Conservation (phyloP, 805 yeast species). For the Alloascoidea africana region DNA sequence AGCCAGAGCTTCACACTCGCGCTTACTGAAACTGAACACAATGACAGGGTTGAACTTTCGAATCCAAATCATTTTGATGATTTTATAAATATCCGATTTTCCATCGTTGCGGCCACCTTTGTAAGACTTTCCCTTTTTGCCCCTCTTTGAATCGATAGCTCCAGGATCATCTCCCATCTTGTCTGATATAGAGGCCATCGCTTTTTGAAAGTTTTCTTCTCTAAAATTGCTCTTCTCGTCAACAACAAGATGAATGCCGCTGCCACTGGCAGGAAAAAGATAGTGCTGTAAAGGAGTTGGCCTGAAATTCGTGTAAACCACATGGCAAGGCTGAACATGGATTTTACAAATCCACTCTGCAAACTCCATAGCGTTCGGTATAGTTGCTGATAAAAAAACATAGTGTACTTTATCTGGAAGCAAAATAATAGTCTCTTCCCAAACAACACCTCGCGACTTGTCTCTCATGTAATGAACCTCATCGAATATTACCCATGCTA, state of each 20-base stretch:
- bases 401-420: slow-evolving; percentile 93
- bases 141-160: slow-evolving; percentile 38
- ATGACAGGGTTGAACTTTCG: slow-evolving; percentile 95
- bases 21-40: slow-evolving; percentile 93
- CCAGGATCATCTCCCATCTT: slow-evolving; percentile 74
- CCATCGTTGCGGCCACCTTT: slow-evolving; percentile 76
- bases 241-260: slow-evolving; percentile 93
- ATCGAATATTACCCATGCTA: slow-evolving; percentile 96
- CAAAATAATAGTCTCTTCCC: slow-evolving; percentile 97
- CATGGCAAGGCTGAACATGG: slow-evolving; percentile 94
- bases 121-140: slow-evolving; percentile 65
- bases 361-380: slow-evolving; percentile 96
- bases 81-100: slow-evolving; percentile 81
- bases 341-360: slow-evolving; percentile 97
- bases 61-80: slow-evolving; percentile 95
- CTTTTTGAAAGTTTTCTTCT: slow-evolving; percentile 96
- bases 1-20: slow-evolving; percentile 93
- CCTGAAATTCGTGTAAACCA: slow-evolving; percentile 95
- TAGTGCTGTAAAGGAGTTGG: slow-evolving; percentile 98
- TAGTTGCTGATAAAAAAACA: slow-evolving; percentile 89
- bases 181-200: slow-evolving; percentile 87
- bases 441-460: slow-evolving; percentile 94
- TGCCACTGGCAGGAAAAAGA: slow-evolving; percentile 96
- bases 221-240: slow-evolving; percentile 94
- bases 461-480: slow-evolving; percentile 99